These are phyloP conservation scores for Solanum microdontum DNA, from an alignment of 257 asterid genomes.

Conservation along the genomic window DNA sequence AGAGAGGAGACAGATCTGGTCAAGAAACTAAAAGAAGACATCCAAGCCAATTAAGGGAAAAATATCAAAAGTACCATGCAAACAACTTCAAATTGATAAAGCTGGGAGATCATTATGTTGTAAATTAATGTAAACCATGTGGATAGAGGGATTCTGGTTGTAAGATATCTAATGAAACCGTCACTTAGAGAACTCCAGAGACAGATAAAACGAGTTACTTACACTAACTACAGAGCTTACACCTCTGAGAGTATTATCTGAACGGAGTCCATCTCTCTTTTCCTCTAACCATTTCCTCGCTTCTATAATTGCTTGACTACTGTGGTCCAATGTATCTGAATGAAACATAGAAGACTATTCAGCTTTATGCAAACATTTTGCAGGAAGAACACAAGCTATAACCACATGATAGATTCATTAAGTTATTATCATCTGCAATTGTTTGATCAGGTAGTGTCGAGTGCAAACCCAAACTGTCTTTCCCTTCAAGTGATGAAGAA, in stretches of 20 bases:
- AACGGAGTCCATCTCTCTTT: constrained; percentile 43
- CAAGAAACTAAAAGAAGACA: background rate
- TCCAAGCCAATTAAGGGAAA: background rate
- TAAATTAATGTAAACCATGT: background rate
- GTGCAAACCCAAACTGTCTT: constrained; percentile 17
- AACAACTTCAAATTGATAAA: background rate
- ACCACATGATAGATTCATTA: background rate
- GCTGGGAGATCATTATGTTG: background rate
- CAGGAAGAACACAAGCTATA: background rate
- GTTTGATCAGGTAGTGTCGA: constrained; percentile 18
- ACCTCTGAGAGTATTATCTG: constrained; percentile 6
- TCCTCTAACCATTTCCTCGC: constrained; percentile 71
- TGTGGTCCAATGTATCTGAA: constrained; percentile 36
- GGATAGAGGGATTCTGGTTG: background rate
- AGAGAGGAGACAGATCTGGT: background rate
- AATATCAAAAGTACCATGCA: background rate
- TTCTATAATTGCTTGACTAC: constrained; percentile 46
- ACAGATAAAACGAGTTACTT: constrained; percentile 1
- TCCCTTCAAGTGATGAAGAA: constrained; percentile 21
- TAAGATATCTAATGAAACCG: background rate
- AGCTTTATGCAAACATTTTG: constrained; percentile 2
- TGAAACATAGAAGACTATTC: background rate
- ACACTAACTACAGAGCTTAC: constrained; percentile 29
- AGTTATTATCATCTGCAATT: constrained; percentile 28
- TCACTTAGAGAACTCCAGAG: background rate